Evolutionary conservation across 2,329 filamentous ascomycete genomes (phyloP), one percentile per base, ranked within the genome.

Genomic region (Colletotrichum salicis): DNA sequence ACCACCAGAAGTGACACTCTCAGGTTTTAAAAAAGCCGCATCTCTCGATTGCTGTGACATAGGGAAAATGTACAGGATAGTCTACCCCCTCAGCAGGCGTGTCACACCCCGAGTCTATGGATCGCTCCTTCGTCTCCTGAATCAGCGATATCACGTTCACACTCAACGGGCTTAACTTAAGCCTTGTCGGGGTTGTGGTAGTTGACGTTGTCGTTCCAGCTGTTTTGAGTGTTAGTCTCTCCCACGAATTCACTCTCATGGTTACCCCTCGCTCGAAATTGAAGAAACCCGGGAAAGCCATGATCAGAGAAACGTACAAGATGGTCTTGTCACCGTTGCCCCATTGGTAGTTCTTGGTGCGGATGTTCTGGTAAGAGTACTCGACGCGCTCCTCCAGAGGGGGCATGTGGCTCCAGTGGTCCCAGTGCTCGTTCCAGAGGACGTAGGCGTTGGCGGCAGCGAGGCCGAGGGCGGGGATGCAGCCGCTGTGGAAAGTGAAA

Each of bases 331-430:
- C 96, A 81, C 96, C 96, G 81, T 98, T 88, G 76, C 96, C 95
- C 93, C 93, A 99, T 80, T 90, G 91, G 89, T 86, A 99, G 90
- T 97, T 98, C 92, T 96, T 98, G 83, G 90, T 90, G 82, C 96
- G 93, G 84, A 99, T 93, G 89, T 99, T 99, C 90, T 97, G 94
- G 91, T 97, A 99, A 72, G 95, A 87, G 86, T 98, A 99, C 88
- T 98, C 94, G 79, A 89, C 86, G 81, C 94, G 93, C 87, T 99
- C 96, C 88, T 97, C 94, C 77, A 96, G 88, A 76, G 96, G 93
- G 73, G 93, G 90, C 84, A 94, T 86, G 86, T 98, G 96, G 64
- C 84, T 86, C 90, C 93, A 94, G 89, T 99, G 96, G 86, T 97
- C 94, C 96, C 96, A 98, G 86, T 99, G 96, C 87, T 97, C 94